Base-by-base conservation (phyloP, 345 rosid genomes). In the Sisymbrium altissimum region DNA sequence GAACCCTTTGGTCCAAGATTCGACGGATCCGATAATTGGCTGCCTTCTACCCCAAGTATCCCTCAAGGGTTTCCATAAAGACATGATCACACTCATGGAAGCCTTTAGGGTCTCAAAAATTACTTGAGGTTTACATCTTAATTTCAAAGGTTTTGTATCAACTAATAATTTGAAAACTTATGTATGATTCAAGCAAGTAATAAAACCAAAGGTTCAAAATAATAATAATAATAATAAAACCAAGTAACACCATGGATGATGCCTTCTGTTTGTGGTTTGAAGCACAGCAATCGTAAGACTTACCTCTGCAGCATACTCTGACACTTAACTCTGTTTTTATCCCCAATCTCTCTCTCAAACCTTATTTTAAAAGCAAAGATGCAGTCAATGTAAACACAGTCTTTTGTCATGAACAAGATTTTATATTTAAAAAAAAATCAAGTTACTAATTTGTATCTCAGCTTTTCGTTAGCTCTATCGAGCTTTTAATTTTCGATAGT, bases 31-130 rank as follows among this genome's bases (percentile, higher is more conserved):
- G 38, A 21, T 36, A 64, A 25, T 56, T 71, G 67, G 67, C 52
- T 77, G 61, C 76, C 80, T 70, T 77, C 80, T 56, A 49, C 60
- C 29, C 66, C 80, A 70, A 77, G 76, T 21, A 70, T 5, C 63
- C 76, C 60, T 61, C 29, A 54, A 54, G 79, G 19, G 65, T 44
- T 63, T 43, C 79, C 79, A 6, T 70, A 39, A 76, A 44, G 23
- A 48, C 27, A 11, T 46, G 52, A 33, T n/a, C n/a, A n/a, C 14
- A 15, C 17, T 44, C 33, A 8, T 45, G 30, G 62, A 25, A 36
- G 19, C 38, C 45, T 53, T 2, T 23, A 1, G 57, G n/a, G 23
- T 73, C 41, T 46, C 15, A 56, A 46, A 39, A 6, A 2, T 4
- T 2, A 40, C 18, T 54, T 41, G 63, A 40, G 14, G 18, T 7